A percentile compares a stretch with the other conserved stretches of the same genome.
These are phyloP conservation scores for Fraxinus anomala DNA, from an alignment of 257 asterid genomes.

Conservation along the genomic window DNA sequence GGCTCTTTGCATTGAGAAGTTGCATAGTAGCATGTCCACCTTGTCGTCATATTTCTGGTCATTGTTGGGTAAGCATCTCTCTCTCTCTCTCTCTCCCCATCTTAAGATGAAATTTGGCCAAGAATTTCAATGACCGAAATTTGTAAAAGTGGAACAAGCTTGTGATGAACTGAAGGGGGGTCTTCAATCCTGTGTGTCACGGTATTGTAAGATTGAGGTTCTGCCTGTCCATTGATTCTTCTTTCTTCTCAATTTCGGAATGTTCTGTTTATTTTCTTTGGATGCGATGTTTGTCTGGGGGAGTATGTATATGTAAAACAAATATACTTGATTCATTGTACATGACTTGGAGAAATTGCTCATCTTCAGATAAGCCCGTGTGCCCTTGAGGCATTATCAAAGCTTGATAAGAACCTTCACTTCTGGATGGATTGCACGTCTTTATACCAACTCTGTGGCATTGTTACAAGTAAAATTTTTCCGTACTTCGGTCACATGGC, in stretches of 20 bases:
- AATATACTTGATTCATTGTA: background rate
- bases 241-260: background rate
- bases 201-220: background rate
- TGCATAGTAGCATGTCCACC: background rate
- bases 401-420: background rate
- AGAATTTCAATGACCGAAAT: slow-evolving; percentile 6
- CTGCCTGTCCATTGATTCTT: background rate
- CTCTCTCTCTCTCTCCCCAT: no score
- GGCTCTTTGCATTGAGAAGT: slow-evolving; percentile 8
- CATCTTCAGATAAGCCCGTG: background rate
- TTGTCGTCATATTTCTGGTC: background rate
- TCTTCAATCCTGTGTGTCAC: background rate
- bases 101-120: slow-evolving; percentile 3
- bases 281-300: background rate
- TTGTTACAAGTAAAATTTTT: background rate
- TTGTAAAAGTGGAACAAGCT: background rate
- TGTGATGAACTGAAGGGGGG: background rate
- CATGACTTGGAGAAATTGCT: background rate
- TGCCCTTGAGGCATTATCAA: background rate
- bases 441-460: background rate
- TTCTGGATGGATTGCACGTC: background rate
- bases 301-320: background rate
- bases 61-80: slow-evolving; percentile 18
- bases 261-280: background rate
- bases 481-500: background rate